Conservation (phyloP, 352 stramenopile genomes). For the Phytophthora brassicae region DNA sequence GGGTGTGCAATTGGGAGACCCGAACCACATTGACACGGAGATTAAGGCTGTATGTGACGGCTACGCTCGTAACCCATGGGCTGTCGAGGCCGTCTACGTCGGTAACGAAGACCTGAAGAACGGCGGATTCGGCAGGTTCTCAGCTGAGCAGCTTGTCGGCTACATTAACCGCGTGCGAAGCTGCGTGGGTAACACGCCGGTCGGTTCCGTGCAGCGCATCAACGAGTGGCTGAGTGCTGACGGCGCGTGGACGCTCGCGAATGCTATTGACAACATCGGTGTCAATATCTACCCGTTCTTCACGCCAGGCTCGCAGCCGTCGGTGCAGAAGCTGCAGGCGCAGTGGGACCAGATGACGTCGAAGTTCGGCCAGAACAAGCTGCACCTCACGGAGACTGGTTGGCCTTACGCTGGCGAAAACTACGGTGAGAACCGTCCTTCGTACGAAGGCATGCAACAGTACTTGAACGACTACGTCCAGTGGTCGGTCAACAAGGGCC, state of each 20-base stretch:
- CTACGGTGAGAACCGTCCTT: slow-evolving; percentile 35
- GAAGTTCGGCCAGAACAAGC: slow-evolving; percentile 43
- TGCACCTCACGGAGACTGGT: slow-evolving; percentile 60
- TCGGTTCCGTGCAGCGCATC: slow-evolving; percentile 71
- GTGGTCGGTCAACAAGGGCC: slow-evolving; percentile 16
- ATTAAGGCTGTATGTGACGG: slow-evolving; percentile 58
- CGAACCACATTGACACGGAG: slow-evolving; percentile 39
- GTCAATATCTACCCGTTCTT: slow-evolving; percentile 60
- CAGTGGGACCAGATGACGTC: slow-evolving; percentile 46
- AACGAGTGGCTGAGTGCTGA: slow-evolving; percentile 53
- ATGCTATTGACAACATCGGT: slow-evolving; percentile 30
- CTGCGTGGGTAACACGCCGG: slow-evolving; percentile 47
- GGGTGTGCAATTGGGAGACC: slow-evolving; percentile 55
- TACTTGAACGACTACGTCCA: slow-evolving; percentile 47
- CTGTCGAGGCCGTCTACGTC: slow-evolving; percentile 64
- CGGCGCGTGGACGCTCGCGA: slow-evolving; percentile 34
- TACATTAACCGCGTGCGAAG: slow-evolving; percentile 51
- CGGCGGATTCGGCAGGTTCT: slow-evolving; percentile 39
- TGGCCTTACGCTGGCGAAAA: slow-evolving; percentile 44
- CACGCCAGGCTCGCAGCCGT: slow-evolving; percentile 30
- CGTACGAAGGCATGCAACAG: slow-evolving; percentile 34
- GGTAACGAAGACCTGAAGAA: slow-evolving; percentile 73
- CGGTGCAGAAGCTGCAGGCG: slow-evolving; percentile 53
- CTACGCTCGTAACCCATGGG: slow-evolving; percentile 30
- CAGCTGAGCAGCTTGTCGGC: slow-evolving; percentile 36